Evolutionary conservation across 306 rosid genomes (phyloP).

Genomic region (Astragalus glycyphyllos): DNA sequence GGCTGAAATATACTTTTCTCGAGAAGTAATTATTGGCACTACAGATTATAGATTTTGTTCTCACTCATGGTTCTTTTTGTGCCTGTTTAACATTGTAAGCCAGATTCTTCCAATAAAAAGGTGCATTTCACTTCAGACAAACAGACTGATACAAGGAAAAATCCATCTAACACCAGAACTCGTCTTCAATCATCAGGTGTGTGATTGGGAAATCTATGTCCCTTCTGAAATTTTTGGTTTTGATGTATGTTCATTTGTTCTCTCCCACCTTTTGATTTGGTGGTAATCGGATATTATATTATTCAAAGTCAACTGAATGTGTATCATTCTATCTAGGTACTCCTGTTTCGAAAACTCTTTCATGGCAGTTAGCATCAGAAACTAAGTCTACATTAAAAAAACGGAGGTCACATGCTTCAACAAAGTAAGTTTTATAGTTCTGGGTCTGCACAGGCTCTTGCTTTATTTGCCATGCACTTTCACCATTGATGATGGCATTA

Average conservation of each 20-base stretch:
- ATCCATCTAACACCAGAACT: conserved; percentile 61
- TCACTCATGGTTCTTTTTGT: conserved; percentile 38
- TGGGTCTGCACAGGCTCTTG: neutral
- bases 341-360: conserved; percentile 79
- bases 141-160: conserved; percentile 64
- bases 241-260: neutral
- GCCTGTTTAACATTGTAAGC: conserved; percentile 63
- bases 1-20: conserved; percentile 36
- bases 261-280: conserved; percentile 2
- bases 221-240: conserved; percentile 27
- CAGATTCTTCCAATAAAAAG: conserved; percentile 78
- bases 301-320: conserved; percentile 34
- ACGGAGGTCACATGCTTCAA: conserved; percentile 53
- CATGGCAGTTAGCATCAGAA: conserved; percentile 96
- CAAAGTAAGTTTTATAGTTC: conserved; percentile 53
- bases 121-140: conserved; percentile 73
- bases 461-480: neutral
- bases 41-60: conserved; percentile 34
- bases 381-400: conserved; percentile 78
- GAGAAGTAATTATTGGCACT: conserved; percentile 33
- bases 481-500: conserved; percentile 24
- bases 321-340: conserved; percentile 47
- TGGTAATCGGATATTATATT: conserved; percentile 19
- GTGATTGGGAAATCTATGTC: conserved; percentile 31
- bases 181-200: conserved; percentile 72